Conservation (phyloP, 2,329 filamentous ascomycete species). For the Fonsecaea pugnacius region DNA sequence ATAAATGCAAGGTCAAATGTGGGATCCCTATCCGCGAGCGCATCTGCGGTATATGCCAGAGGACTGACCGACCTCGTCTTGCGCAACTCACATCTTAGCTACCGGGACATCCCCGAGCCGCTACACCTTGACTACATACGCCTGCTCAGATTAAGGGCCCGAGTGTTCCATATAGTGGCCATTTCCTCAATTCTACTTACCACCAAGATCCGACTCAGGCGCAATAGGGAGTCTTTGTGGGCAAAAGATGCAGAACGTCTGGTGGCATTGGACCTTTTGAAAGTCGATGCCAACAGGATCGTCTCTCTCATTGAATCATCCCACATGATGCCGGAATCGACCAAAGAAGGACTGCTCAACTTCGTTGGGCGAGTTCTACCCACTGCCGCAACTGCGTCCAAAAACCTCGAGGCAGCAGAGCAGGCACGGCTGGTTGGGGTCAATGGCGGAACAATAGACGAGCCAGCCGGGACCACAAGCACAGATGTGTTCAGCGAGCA, state of each 20-base stretch:
- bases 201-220: constrained; percentile 68
- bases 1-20: constrained; percentile 25
- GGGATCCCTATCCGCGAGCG: constrained; percentile 20
- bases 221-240: constrained; percentile 67
- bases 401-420: constrained; percentile 32
- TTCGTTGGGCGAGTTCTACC: constrained; percentile 59
- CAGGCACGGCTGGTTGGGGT: constrained; percentile 43
- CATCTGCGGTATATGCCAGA: constrained; percentile 58
- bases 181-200: constrained; percentile 67
- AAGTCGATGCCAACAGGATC: constrained; percentile 47
- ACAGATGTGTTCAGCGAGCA: constrained; percentile 60
- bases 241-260: constrained; percentile 65
- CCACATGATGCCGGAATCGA: constrained; percentile 53
- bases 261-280: constrained; percentile 51
- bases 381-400: constrained; percentile 54
- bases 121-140: constrained; percentile 61
- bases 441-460: constrained; percentile 24
- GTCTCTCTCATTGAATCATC: constrained; percentile 54
- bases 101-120: constrained; percentile 63
- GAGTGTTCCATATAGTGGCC: constrained; percentile 62
- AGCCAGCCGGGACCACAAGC: constrained; percentile 44
- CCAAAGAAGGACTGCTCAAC: constrained; percentile 50
- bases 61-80: constrained; percentile 64
- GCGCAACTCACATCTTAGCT: constrained; percentile 54
- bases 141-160: constrained; percentile 58